These are phyloP conservation scores for Dionaea muscipula DNA, from an alignment of 179 eudicot species.

Conservation along the genomic window DNA sequence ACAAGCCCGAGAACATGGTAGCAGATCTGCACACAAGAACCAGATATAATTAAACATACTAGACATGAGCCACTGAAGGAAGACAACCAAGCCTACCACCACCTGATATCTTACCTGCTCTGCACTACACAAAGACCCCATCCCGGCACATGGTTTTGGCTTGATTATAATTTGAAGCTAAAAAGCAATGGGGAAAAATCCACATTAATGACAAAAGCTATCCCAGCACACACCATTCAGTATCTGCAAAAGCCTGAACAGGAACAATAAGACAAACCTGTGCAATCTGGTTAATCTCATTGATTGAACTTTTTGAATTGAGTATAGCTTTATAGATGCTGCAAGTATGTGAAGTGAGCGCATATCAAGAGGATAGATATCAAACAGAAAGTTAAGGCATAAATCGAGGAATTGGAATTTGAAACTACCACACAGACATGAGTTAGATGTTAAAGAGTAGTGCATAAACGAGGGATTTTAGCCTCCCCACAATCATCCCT, in stretches of 20 bases:
- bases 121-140: slow-evolving; percentile 79
- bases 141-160: slow-evolving; percentile 72
- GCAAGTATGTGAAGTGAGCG: slow-evolving; percentile 19
- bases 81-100: neutral
- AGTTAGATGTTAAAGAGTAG: too few relatives aligned
- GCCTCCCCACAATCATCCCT: too few relatives aligned
- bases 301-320: slow-evolving; percentile 69
- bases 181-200: slow-evolving; percentile 9
- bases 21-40: slow-evolving; percentile 47
- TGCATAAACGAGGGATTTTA: too few relatives aligned
- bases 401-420: neutral
- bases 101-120: slow-evolving; percentile 50
- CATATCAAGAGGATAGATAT: neutral
- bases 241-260: neutral
- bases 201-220: neutral
- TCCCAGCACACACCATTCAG: neutral
- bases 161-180: slow-evolving; percentile 75
- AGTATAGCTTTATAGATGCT: slow-evolving; percentile 72
- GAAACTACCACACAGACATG: neutral
- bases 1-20: slow-evolving; percentile 96
- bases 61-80: neutral
- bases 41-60: slow-evolving; percentile 1
- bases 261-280: slow-evolving; percentile 48
- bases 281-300: slow-evolving; percentile 84
- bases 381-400: neutral